A percentile compares a stretch with the other conserved stretches of the same genome.
These are phyloP conservation scores for Spizellomyces punctatus DNA, from an alignment of 192 early-diverging fungal species.

Conservation along the genomic window DNA sequence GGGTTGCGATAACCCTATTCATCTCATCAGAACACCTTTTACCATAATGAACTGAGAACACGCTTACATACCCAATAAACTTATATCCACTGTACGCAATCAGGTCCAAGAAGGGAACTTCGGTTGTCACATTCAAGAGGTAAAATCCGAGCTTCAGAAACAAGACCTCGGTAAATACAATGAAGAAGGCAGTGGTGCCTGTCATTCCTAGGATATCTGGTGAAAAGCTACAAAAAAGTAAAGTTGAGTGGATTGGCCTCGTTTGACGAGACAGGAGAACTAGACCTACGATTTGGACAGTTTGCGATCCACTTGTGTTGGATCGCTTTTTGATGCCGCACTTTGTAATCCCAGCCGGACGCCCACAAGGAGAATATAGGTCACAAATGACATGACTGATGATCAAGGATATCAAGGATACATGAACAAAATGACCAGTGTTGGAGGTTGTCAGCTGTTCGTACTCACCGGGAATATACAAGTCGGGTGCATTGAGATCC, in stretches of 20 bases:
- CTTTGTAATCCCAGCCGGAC: constrained; percentile 56
- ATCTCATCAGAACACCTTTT: not conserved
- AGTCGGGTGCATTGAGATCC: constrained; percentile 92
- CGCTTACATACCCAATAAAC: constrained; percentile 73
- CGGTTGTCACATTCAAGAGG: constrained; percentile 80
- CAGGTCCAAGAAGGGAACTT: constrained; percentile 83
- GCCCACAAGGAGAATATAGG: constrained; percentile 84
- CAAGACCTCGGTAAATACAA: constrained; percentile 80
- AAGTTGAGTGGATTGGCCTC: not conserved
- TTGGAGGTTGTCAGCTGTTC: not conserved
- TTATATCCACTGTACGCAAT: constrained; percentile 93
- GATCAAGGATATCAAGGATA: no score
- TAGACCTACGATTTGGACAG: constrained; percentile 5
- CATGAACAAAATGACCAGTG: not conserved
- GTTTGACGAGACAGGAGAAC: not conserved
- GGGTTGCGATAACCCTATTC: constrained; percentile 35
- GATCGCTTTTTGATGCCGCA: constrained; percentile 10
- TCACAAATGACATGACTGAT: constrained; percentile 83
- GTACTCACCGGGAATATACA: constrained; percentile 84
- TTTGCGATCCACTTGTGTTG: not conserved
- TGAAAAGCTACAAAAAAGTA: constrained; percentile 62
- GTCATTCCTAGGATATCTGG: constrained; percentile 86
- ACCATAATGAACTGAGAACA: not conserved
- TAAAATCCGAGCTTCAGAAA: constrained; percentile 86
- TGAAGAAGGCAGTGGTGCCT: constrained; percentile 77